A percentile compares a stretch with the other conserved stretches of the same genome.
Conservation (phyloP, 1,139 yeast genomes). For the Taiozyma sp. region DNA sequence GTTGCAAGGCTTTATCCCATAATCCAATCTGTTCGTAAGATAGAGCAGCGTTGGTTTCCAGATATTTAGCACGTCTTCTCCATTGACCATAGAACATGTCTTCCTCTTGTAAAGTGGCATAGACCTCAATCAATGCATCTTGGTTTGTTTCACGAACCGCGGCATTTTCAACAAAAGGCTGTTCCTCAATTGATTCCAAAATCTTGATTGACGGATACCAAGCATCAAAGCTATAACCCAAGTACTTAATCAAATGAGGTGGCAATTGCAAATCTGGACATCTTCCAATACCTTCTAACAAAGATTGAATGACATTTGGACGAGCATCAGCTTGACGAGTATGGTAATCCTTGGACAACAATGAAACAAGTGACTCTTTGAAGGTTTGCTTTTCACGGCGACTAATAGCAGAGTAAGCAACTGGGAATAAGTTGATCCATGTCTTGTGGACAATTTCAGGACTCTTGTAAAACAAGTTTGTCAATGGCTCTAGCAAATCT, state of each 20-base stretch:
- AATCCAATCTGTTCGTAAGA: conserved; percentile 94
- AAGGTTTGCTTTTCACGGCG: conserved; percentile 81
- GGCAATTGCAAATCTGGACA: conserved; percentile 81
- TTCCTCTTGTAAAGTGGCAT: conserved; percentile 85
- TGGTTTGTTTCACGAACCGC: conserved; percentile 82
- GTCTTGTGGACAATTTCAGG: conserved; percentile 77
- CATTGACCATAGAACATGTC: conserved; percentile 98
- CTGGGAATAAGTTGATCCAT: conserved; percentile 84
- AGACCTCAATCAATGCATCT: conserved; percentile 88
- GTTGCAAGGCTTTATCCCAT: conserved; percentile 92
- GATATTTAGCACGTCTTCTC: conserved; percentile 93
- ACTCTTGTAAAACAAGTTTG: conserved; percentile 80
- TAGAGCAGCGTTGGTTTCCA: conserved; percentile 88
- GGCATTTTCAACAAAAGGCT: conserved; percentile 61
- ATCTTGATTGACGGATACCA: conserved; percentile 90
- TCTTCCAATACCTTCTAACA: conserved; percentile 75
- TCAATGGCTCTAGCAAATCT: conserved; percentile 63
- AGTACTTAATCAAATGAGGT: conserved; percentile 87
- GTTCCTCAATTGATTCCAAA: conserved; percentile 69
- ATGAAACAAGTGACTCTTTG: conserved; percentile 69
- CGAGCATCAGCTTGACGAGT: conserved; percentile 81
- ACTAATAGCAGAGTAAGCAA: conserved; percentile 68
- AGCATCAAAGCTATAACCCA: conserved; percentile 82
- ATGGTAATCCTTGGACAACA: conserved; percentile 88
- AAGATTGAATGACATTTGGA: conserved; percentile 83